These are phyloP conservation scores for Aspergillus fijiensis DNA, from an alignment of 2,329 filamentous ascomycete genomes.

Conservation along the genomic window DNA sequence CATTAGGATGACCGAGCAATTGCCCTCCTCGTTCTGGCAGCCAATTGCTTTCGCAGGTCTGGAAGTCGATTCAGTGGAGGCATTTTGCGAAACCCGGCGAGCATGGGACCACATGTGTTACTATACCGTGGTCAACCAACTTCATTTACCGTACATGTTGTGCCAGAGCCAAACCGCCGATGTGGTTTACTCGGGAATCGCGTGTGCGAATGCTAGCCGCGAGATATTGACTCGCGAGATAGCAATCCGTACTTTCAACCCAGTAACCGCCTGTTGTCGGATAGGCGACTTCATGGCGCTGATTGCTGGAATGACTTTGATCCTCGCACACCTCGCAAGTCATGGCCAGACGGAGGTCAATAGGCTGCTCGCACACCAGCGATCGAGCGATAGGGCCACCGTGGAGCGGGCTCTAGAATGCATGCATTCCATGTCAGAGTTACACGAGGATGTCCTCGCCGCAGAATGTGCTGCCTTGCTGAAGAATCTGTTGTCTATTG, in stretches of 20 bases:
- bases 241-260: conserved; percentile 42
- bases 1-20: conserved; percentile 40
- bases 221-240: conserved; percentile 53
- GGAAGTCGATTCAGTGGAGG: conserved; percentile 6
- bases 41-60: conserved; percentile 8
- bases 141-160: conserved; percentile 59
- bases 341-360: conserved; percentile 14
- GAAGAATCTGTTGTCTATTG: conserved; percentile 19
- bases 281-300: conserved; percentile 28
- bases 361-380: conserved; percentile 38
- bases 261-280: conserved; percentile 24
- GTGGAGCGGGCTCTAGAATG: conserved; percentile 39
- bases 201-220: conserved; percentile 53
- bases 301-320: conserved; percentile 26
- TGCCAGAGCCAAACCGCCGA: conserved; percentile 39
- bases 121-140: conserved; percentile 51
- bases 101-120: conserved; percentile 53
- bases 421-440: conserved; percentile 31
- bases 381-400: conserved; percentile 41
- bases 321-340: conserved; percentile 28
- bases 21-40: conserved; percentile 52
- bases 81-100: conserved; percentile 32
- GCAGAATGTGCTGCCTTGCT: conserved; percentile 24
- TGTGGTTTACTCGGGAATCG: conserved; percentile 46
- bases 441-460: conserved; percentile 33